Conservation (phyloP, 176 grass and related monocot species). For the Oryza australiensis region DNA sequence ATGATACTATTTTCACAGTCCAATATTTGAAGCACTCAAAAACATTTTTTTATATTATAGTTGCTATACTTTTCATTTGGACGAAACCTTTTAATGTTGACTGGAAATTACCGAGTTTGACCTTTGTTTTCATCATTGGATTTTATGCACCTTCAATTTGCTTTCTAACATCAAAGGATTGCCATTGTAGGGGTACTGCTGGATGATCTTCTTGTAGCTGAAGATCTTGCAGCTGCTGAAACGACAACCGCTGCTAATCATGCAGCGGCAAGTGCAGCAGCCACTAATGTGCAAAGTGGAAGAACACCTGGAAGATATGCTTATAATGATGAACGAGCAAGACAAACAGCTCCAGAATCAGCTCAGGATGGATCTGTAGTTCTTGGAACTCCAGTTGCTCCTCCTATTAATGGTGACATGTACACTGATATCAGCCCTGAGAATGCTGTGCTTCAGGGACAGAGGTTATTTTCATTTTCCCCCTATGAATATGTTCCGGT, state of each 20-base stretch:
- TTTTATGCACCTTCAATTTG: conserved; percentile 17
- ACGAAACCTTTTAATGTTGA: conserved; percentile 1
- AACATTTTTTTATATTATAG: neutral
- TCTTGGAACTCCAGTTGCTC: conserved; percentile 92
- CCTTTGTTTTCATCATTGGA: neutral
- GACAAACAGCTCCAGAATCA: conserved; percentile 56
- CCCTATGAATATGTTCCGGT: neutral
- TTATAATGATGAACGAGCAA: conserved; percentile 67
- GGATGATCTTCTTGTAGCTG: conserved; percentile 96
- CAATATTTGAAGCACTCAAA: neutral
- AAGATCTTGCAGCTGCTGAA: conserved; percentile 96
- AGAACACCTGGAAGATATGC: conserved; percentile 62
- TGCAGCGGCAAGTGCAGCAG: conserved; percentile 75
- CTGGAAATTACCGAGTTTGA: neutral
- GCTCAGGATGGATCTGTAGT: conserved; percentile 79
- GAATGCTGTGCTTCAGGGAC: conserved; percentile 84
- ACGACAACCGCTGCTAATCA: conserved; percentile 91
- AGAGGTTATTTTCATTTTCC: conserved; percentile 53
- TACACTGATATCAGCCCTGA: conserved; percentile 96
- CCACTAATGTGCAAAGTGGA: conserved; percentile 54
- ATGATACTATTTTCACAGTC: neutral
- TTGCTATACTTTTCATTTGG: conserved; percentile 3
- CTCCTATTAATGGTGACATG: conserved; percentile 96
- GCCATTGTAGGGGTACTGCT: conserved; percentile 79
- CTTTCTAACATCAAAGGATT: conserved; percentile 23